phyloP scores from a whole-genome alignment of 139 green algal species.

The Tetradesmus lagerheimii region DNA sequence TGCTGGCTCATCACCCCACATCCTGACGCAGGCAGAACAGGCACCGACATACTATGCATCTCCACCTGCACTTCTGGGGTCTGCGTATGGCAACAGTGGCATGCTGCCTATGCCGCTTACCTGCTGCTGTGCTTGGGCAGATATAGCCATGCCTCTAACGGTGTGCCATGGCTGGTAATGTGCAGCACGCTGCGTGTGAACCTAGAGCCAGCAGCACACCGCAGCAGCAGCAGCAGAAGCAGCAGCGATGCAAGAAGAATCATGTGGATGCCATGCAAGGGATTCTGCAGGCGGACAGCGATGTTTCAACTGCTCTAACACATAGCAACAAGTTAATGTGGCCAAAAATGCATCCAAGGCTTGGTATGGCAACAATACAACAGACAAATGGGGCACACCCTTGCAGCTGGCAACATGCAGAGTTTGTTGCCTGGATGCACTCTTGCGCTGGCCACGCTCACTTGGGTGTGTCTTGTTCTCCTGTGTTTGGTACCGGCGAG shows the following conservation, averaged over 20 bases:
- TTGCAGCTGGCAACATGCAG: neutral
- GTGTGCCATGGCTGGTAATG: conserved; percentile 27
- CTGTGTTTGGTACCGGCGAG: neutral
- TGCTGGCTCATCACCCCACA: too few species aligned
- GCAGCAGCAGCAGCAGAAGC: neutral
- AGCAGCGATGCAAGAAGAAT: neutral
- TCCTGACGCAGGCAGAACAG: too few species aligned
- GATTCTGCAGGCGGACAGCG: too few species aligned
- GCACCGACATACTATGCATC: too few species aligned
- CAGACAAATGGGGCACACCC: neutral
- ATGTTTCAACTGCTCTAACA: too few species aligned
- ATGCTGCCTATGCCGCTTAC: neutral
- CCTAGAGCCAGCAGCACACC: conserved; percentile 4
- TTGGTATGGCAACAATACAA: neutral
- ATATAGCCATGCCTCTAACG: conserved; percentile 65
- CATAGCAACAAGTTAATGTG: neutral
- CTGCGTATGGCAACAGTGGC: too few species aligned
- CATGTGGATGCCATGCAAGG: too few species aligned
- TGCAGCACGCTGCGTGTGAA: conserved; percentile 1
- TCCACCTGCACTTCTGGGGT: too few species aligned
- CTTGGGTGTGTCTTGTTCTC: conserved; percentile 21
- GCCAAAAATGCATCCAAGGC: neutral
- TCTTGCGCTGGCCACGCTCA: neutral
- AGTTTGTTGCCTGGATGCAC: neutral
- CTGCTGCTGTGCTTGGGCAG: conserved; percentile 41